A percentile compares a stretch with the other conserved stretches of the same genome.
phyloP scores from a whole-genome alignment of 257 asterid genomes.

The Lithospermum erythrorhizon region DNA sequence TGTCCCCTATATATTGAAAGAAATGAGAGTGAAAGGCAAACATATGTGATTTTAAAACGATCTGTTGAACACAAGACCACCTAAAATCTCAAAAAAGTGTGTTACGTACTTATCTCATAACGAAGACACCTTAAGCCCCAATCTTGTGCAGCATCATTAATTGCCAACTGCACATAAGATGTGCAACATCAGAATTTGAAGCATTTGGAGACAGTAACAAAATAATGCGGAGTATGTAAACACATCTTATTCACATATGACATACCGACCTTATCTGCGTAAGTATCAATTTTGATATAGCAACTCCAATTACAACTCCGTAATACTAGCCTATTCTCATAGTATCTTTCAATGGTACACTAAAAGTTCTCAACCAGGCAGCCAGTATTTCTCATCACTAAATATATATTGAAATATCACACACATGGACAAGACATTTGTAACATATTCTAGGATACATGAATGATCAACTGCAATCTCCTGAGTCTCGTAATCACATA shows the following conservation, averaged over 20 bases:
- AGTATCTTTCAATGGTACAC: no score
- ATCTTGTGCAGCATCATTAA: constrained; percentile 74
- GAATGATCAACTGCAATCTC: no score
- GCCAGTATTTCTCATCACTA: neutral
- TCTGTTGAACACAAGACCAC: neutral
- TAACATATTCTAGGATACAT: no score
- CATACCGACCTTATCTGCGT: no score
- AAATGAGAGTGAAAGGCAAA: neutral
- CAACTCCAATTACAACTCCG: neutral
- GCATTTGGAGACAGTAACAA: neutral
- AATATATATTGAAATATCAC: no score
- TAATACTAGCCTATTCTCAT: no score
- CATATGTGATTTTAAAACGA: neutral
- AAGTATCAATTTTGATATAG: no score
- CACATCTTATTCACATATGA: no score
- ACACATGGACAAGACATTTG: no score
- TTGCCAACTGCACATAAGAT: constrained; percentile 47
- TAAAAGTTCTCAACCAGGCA: neutral
- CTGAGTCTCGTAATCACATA: neutral
- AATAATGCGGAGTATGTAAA: neutral
- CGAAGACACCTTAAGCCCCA: constrained; percentile 95
- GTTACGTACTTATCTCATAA: constrained; percentile 85
- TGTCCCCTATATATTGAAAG: constrained; percentile 52
- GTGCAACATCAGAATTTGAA: constrained; percentile 3
- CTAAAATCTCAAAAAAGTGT: neutral